phyloP scores from a whole-genome alignment of 495 filamentous ascomycete species.

The Trichoderma virens region DNA sequence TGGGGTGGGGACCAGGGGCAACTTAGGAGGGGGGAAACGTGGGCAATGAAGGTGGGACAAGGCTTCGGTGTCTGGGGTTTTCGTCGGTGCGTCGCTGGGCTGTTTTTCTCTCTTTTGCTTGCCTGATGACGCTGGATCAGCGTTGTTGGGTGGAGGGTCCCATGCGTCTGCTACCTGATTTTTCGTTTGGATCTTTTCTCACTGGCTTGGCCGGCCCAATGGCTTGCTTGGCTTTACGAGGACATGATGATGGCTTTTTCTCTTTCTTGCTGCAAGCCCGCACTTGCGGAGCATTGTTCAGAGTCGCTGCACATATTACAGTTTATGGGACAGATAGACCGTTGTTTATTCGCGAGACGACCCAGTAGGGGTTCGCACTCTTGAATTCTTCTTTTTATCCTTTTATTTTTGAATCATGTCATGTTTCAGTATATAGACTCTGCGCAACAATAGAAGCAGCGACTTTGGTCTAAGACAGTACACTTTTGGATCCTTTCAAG shows the following conservation, averaged over 20 bases:
- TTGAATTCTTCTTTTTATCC: neutral
- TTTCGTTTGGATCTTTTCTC: neutral
- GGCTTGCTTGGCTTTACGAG: neutral
- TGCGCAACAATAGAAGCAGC: neutral
- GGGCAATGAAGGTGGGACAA: constrained; percentile 6
- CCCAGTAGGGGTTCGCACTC: neutral
- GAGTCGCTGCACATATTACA: constrained; percentile 3
- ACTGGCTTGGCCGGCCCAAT: neutral
- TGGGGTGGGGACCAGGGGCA: constrained; percentile 7
- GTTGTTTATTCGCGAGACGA: neutral
- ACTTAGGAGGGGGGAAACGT: constrained; percentile 4
- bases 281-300: neutral
- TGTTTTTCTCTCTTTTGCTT: neutral
- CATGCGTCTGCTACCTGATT: constrained; percentile 8
- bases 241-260: neutral
- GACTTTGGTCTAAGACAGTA: too few species aligned
- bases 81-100: constrained; percentile 5
- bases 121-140: constrained; percentile 2
- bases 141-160: constrained; percentile 10
- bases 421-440: neutral
- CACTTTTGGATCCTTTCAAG: too few species aligned
- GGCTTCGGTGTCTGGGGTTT: constrained; percentile 8
- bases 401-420: neutral
- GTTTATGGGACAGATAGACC: constrained; percentile 2
- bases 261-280: neutral